Base-by-base conservation (phyloP, 495 filamentous ascomycete genomes). In the Xylaria telfairii region DNA sequence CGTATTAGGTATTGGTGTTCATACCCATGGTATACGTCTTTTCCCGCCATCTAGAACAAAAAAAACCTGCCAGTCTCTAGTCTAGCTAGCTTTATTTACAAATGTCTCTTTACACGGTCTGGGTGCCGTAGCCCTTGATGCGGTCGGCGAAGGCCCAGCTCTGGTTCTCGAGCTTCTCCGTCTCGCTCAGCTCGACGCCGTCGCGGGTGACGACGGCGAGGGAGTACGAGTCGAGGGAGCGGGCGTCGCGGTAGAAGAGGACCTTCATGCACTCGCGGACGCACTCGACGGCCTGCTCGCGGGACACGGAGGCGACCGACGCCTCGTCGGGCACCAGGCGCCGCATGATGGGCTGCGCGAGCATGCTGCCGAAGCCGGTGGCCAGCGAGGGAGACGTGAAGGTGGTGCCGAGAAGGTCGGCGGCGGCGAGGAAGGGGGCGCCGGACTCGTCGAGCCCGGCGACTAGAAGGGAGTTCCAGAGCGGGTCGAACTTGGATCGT, bases 201-300 rank as follows among this genome's bases (percentile, higher is more conserved):
- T 93, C 92, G 80, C 92, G 89, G 53, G 93, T 95, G 62, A 99
- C 87, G 34, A 97, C 87, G 17, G 95, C 95, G 79, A 99, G 90
- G 65, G 92, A 93, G 81, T 97, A 99, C 79, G 90, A 86, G 81
- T 98, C 93, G 79, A 94, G 80, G 85, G 92, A 96, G 76, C 96
- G 90, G 9, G 96, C 96, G 84, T 99, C 96, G 72, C 96, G 88
- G 85, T 99, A 99, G 85, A 94, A 99, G 67, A 99, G 86, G 68
- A 98, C 95, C 87, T 98, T 98, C 92, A 99, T 93, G 80, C 93
- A 96, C 81, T 97, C 92, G 83, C 91, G 91, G 68, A 98, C 83
- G 17, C 92, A 87, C 32, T 88, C 85, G 60, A 97, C 85, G 51
- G 96, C 96, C 80, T 92, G 78, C 75, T 98, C 95, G 75, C 88